Evolutionary conservation across 495 filamentous ascomycete genomes (phyloP), one percentile per base, ranked within the genome.

Genomic region (Trichoderma orchidacearum): DNA sequence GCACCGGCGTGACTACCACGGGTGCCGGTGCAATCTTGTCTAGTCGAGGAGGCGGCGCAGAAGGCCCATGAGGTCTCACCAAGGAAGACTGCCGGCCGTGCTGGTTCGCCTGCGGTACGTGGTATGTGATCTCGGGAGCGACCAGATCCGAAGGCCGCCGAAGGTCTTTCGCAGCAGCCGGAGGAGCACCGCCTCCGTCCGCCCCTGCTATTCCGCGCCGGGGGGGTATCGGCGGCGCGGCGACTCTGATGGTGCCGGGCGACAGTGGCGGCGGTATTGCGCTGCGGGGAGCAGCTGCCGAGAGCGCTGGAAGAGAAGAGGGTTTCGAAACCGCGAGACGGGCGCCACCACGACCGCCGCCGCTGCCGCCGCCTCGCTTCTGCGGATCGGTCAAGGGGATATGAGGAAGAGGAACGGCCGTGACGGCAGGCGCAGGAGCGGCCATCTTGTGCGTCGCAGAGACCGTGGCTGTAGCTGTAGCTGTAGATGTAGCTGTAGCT

Each of bases 91-190:
- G 23, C 12, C 53, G 35, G 32, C 32, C 36, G 11, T 41, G 35
- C 21, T 56, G 32, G 11, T 45, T 25, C 21, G 54, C 34, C 32
- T 50, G 41, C 3, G 55, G 36, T 12, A 32, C 36, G 38, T 45
- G 38, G 18, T 56, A 56, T n/a, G 55, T 51, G 41, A 56, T 51
- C 9, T 56, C 55, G 3, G 38, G 55, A 7, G 38, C 55, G 25
- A 50, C 55, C 13, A 51, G 27, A 35, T 51, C 45, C 30, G 56
- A 30, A n/a, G 55, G 35, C 9, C 32, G 31, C 25, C 34, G 28
- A 29, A 28, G 34, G 13, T 55, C 53, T 21, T 55, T 55, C 17
- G 31, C 5, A n/a, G 53, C n/a, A 35, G 18, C 27, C 36, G 21
- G n/a, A n/a, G n/a, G n/a, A n/a, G 32, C 32, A 18, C 21, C 41